Evolutionary conservation across 148 eudicot species (phyloP), one percentile per base, ranked within the genome.

Genomic region (Arctostaphylos glauca): DNA sequence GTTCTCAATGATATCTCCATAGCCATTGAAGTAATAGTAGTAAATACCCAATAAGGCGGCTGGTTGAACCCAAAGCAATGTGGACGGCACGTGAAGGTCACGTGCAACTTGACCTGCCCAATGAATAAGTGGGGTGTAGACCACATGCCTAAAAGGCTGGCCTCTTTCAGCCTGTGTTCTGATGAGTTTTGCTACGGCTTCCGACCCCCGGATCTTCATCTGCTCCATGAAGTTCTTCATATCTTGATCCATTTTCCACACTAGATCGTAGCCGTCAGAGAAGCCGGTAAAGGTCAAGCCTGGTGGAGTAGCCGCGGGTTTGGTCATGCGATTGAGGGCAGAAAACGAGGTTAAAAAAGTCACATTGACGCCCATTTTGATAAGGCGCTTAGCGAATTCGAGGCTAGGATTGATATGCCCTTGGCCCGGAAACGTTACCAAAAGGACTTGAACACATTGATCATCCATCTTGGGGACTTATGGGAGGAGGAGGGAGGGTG

Each of bases 361-460:
- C 80, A 87, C 90, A 3, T 44, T 76, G 2, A 80, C 81, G 5
- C 87, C 84, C 56, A 71, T 73, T 41, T 80, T 84, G 12, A 86
- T 12, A 47, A 92, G 91, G 77, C 76, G 62, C 67, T 90, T 90
- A 83, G 92, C 89, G 18, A 91, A 82, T 76, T 90, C 90, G 78
- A 92, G 85, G 41, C 88, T 53, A 6, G 95, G 93, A 78, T 92
- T 92, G 74, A 90, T 83, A 74, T 86, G 91, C 58, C 93, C 90
- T 90, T 91, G 95, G 2, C 76, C 81, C 0, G 91, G 86, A 53
- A 83, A 80, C 5, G 82, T 77, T 41, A 86, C 56, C 2, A 90
- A 41, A 13, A 91, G 91, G 41, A 90, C 56, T 62, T 86, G 92
- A 67, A 12, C 16, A 38, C 18, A 38, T 5, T 31, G n/a, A n/a